A percentile compares a stretch with the other conserved stretches of the same genome.
Evolutionary conservation across 805 yeast genomes (phyloP).

Genomic region (Ogataea siamensis): DNA sequence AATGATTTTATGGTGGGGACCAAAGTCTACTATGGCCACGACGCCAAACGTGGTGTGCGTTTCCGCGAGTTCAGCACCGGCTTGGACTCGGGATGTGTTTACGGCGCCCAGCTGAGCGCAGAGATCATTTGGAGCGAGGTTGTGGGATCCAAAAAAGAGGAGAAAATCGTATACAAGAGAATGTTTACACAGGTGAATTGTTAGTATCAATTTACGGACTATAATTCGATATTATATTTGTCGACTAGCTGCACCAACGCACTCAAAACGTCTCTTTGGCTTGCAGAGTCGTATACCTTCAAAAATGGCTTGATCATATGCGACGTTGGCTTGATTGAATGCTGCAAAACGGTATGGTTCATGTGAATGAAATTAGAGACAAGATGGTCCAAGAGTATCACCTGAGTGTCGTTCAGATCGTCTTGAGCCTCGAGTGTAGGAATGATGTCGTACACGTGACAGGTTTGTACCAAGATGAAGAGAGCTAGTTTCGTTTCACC

Average conservation of each 20-base stretch:
- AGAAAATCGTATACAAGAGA: conserved; percentile 27
- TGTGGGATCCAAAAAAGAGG: conserved; percentile 9
- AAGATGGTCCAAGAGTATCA: conserved; percentile 16
- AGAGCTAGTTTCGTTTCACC: conserved; percentile 14
- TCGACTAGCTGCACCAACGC: conserved; percentile 17
- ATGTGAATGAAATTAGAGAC: conserved; percentile 6
- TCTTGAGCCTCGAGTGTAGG: neutral
- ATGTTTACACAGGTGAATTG: conserved; percentile 32
- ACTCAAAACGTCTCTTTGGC: conserved; percentile 11
- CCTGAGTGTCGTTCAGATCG: conserved; percentile 8
- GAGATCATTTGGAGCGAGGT: conserved; percentile 45
- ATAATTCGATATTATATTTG: conserved; percentile 17
- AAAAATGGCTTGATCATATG: conserved; percentile 18
- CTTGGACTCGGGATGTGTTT: conserved; percentile 77
- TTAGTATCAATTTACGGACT: conserved; percentile 7
- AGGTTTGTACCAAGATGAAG: conserved; percentile 12
- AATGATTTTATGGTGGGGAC: conserved; percentile 25
- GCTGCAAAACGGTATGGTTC: conserved; percentile 7
- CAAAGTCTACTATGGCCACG: conserved; percentile 82
- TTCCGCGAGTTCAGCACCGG: conserved; percentile 69
- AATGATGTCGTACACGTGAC: conserved; percentile 14
- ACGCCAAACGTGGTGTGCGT: conserved; percentile 74
- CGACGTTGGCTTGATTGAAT: conserved; percentile 19
- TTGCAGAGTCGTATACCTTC: conserved; percentile 9
- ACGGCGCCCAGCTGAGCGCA: conserved; percentile 69